Percentiles rank a stretch among this genome's conserved stretches.
Evolutionary conservation across 306 rosid genomes (phyloP).

Genomic region (Castanopsis chinensis): DNA sequence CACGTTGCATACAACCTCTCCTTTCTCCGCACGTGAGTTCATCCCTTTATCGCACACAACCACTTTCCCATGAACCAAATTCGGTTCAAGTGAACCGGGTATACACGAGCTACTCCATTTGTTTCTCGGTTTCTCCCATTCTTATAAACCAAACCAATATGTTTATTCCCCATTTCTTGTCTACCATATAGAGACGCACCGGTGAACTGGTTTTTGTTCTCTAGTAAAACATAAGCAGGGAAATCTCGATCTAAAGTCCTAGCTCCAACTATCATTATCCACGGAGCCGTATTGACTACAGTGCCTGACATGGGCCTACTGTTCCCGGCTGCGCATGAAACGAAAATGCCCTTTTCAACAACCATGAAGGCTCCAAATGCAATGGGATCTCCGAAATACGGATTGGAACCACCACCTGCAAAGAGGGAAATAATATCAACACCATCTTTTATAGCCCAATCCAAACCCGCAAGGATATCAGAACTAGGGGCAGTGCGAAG

Average conservation of each 20-base stretch:
- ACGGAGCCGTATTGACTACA: conserved; percentile 74
- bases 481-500: no score
- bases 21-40: conserved; percentile 83
- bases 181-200: conserved; percentile 90
- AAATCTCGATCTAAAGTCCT: conserved; percentile 84
- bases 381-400: conserved; percentile 60
- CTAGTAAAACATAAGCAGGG: conserved; percentile 61
- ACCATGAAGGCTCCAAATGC: conserved; percentile 79
- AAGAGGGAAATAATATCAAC: conserved; percentile 80
- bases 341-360: conserved; percentile 62
- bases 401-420: conserved; percentile 72
- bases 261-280: conserved; percentile 96
- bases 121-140: no score
- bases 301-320: conserved; percentile 67
- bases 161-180: conserved; percentile 61
- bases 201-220: conserved; percentile 37
- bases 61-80: conserved; percentile 70
- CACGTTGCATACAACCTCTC: conserved; percentile 67
- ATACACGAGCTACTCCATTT: conserved; percentile 57
- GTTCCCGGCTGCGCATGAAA: conserved; percentile 81
- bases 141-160: conserved; percentile 59
- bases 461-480: conserved; percentile 76
- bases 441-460: conserved; percentile 65
- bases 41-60: conserved; percentile 80
- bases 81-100: conserved; percentile 68